Evolutionary conservation across 1,139 yeast genomes (phyloP).

Genomic region (Pichia sp.): DNA sequence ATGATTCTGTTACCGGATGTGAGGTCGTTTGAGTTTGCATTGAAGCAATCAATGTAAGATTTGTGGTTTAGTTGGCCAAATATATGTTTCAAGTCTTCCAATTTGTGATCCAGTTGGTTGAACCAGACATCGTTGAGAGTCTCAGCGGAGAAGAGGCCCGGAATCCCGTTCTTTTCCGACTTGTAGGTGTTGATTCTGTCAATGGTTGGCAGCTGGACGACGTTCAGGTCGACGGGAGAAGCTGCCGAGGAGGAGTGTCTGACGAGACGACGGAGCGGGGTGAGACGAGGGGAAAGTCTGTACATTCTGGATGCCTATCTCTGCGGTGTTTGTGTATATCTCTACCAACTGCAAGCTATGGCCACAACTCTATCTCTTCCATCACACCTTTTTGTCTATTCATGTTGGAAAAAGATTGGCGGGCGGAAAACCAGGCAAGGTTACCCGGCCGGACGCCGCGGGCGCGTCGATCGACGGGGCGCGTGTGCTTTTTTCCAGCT

Average conservation of each 20-base stretch:
- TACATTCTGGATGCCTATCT: too few relatives aligned
- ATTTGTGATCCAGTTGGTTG: slow-evolving; percentile 43
- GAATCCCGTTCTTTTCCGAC: slow-evolving; percentile 15
- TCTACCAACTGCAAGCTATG: too few relatives aligned
- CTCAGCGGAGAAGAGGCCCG: slow-evolving; percentile 47
- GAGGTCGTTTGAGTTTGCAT: slow-evolving; percentile 1
- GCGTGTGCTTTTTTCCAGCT: not conserved
- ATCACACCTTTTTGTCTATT: too few relatives aligned
- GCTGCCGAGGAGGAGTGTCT: not conserved
- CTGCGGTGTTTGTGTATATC: too few relatives aligned
- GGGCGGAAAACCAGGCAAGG: not conserved
- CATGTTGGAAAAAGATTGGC: not conserved
- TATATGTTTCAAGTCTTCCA: slow-evolving; percentile 39
- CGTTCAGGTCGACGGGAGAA: not conserved
- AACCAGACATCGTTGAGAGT: slow-evolving; percentile 58
- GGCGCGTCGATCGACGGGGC: not conserved
- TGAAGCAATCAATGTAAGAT: slow-evolving; percentile 22
- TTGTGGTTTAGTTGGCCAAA: slow-evolving; percentile 23
- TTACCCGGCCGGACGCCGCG: not conserved
- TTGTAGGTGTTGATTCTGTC: slow-evolving; percentile 16
- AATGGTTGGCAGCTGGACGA: slow-evolving; percentile 22
- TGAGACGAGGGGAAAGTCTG: not conserved
- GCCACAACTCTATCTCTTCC: too few relatives aligned
- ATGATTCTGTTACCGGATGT: slow-evolving; percentile 23
- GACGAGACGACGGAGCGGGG: not conserved